A percentile compares a stretch with the other conserved stretches of the same genome.
phyloP scores from a whole-genome alignment of 495 filamentous ascomycete genomes.

The Apodospora peruviana region DNA sequence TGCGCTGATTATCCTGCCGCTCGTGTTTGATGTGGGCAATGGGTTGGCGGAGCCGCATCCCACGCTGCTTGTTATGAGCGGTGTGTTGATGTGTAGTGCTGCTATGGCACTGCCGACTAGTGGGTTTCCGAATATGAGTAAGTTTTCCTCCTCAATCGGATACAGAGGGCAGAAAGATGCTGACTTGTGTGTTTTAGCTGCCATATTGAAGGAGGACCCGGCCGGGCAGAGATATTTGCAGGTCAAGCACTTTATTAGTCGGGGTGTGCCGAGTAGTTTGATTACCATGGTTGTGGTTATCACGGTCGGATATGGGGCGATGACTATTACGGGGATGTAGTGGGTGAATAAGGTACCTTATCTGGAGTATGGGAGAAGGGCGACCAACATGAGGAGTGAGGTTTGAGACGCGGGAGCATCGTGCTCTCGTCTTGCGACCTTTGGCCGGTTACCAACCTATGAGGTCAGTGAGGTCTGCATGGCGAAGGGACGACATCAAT shows the following conservation, averaged over 20 bases:
- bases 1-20: conserved; percentile 87
- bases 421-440: no score
- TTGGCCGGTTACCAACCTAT: no score
- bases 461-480: no score
- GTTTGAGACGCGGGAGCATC: no score
- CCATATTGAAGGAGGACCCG: conserved; percentile 98
- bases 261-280: conserved; percentile 81
- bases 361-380: no score
- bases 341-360: no score
- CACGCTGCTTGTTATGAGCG: conserved; percentile 86
- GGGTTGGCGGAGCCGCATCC: conserved; percentile 85
- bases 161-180: background rate
- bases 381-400: no score
- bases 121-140: conserved; percentile 99
- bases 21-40: conserved; percentile 79
- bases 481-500: no score
- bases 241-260: conserved; percentile 88
- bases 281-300: conserved; percentile 78
- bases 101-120: conserved; percentile 90
- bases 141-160: conserved; percentile 32
- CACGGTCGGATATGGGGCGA: conserved; percentile 80
- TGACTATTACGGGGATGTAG: conserved; percentile 72
- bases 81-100: conserved; percentile 59
- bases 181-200: conserved; percentile 49
- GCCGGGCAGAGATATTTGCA: conserved; percentile 86